Percentiles rank a stretch among this genome's conserved stretches.
Conservation (phyloP, 371 early-diverging fungal genomes). For the Mucor velutinosus region DNA sequence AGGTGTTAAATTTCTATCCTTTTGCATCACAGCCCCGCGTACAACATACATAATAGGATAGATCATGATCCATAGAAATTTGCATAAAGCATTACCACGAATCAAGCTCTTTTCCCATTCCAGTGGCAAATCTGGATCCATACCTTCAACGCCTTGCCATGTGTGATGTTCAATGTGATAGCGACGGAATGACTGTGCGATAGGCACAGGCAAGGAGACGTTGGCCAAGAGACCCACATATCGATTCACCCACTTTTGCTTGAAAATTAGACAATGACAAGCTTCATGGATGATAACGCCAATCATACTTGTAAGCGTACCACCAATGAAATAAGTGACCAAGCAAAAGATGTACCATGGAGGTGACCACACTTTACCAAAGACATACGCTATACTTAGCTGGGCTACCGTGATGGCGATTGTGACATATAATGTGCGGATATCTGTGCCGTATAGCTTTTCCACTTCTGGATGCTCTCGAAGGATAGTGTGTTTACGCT, state of each 20-base stretch:
- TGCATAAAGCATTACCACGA: constrained; percentile 70
- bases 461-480: constrained; percentile 84
- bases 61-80: constrained; percentile 81
- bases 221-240: constrained; percentile 84
- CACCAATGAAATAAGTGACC: constrained; percentile 82
- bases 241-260: constrained; percentile 72
- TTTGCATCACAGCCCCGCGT: constrained; percentile 77
- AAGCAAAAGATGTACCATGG: constrained; percentile 60
- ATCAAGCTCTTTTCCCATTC: constrained; percentile 85
- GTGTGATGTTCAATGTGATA: constrained; percentile 97
- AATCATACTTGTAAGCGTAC: constrained; percentile 74
- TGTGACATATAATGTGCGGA: constrained; percentile 74
- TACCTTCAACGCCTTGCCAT: constrained; percentile 92
- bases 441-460: constrained; percentile 82
- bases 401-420: constrained; percentile 73
- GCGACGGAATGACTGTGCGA: constrained; percentile 84
- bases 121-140: constrained; percentile 95
- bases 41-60: constrained; percentile 92
- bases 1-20: constrained; percentile 61
- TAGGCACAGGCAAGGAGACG: constrained; percentile 80
- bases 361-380: constrained; percentile 64
- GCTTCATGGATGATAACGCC: constrained; percentile 91
- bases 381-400: constrained; percentile 75
- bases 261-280: constrained; percentile 80
- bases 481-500: constrained; percentile 86